A percentile compares a stretch with the other conserved stretches of the same genome.
These are phyloP conservation scores for Cystoisospora suis DNA, from an alignment of 169 alveolate genomes.

Conservation along the genomic window DNA sequence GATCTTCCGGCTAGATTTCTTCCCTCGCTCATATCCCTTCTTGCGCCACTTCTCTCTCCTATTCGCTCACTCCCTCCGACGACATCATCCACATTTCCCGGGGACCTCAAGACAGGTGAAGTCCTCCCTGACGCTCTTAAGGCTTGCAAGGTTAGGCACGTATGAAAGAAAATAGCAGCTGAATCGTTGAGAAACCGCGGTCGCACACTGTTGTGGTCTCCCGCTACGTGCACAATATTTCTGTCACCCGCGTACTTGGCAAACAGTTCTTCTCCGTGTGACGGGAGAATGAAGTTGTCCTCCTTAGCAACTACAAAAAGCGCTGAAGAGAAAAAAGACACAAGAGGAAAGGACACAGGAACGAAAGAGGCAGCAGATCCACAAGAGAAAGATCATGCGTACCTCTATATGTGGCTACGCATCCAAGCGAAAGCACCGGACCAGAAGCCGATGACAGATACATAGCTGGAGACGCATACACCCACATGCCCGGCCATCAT, in stretches of 20 bases:
- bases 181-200: constrained; percentile 71
- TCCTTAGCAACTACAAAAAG: constrained; percentile 63
- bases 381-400: not conserved
- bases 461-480: too few species aligned
- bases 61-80: not conserved
- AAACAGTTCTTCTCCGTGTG: constrained; percentile 44
- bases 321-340: constrained; percentile 48
- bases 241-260: constrained; percentile 55
- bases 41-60: not conserved
- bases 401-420: not conserved
- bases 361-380: too few species aligned
- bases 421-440: not conserved
- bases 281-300: constrained; percentile 70
- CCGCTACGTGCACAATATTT: constrained; percentile 67
- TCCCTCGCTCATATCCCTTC: not conserved
- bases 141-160: constrained; percentile 4
- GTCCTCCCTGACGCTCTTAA: not conserved
- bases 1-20: not conserved
- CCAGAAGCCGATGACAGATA: too few species aligned
- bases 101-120: not conserved
- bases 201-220: constrained; percentile 75
- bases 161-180: constrained; percentile 70
- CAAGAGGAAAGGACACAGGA: not conserved
- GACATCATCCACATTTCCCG: not conserved
- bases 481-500: too few species aligned